Conservation (phyloP, 108 stramenopile species). For the Nannochloropsis gaditana region DNA sequence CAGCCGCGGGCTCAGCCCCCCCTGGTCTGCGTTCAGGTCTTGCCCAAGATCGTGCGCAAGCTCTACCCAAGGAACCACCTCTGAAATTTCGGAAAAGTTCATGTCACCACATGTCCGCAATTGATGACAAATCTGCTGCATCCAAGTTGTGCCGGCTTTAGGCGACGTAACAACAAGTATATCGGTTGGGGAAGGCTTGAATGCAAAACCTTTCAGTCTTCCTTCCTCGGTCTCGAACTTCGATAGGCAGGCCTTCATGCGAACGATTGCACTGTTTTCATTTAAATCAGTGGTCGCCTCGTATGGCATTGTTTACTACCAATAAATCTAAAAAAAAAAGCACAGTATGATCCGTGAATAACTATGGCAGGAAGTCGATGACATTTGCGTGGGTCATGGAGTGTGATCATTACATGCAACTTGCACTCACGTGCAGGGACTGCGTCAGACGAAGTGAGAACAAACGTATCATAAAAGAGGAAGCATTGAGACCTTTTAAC, state of each 20-base stretch:
- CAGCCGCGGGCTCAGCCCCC: neutral
- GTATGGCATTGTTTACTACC: neutral
- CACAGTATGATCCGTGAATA: too few relatives aligned
- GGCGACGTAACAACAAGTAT: constrained; percentile 8
- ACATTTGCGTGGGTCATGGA: too few relatives aligned
- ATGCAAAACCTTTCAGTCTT: neutral
- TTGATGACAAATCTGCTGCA: constrained; percentile 12
- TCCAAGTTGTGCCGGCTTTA: neutral
- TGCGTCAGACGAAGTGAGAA: too few relatives aligned
- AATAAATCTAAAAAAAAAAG: too few relatives aligned
- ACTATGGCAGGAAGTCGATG: too few relatives aligned
- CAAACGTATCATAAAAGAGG: too few relatives aligned
- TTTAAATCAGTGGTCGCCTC: neutral
- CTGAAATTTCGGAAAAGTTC: neutral
- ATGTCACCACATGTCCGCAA: neutral
- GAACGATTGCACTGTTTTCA: neutral
- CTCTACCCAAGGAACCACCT: constrained; percentile 17
- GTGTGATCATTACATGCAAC: too few relatives aligned
- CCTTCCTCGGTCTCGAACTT: constrained; percentile 1
- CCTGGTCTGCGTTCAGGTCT: neutral
- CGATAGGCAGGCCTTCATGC: neutral
- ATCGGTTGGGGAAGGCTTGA: neutral
- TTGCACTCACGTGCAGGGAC: too few relatives aligned
- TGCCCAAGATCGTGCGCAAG: constrained; percentile 11
- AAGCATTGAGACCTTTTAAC: too few relatives aligned